Percentiles rank a stretch among this genome's conserved stretches.
Conservation (phyloP, 2,329 filamentous ascomycete species). For the Colletotrichum sp. region DNA sequence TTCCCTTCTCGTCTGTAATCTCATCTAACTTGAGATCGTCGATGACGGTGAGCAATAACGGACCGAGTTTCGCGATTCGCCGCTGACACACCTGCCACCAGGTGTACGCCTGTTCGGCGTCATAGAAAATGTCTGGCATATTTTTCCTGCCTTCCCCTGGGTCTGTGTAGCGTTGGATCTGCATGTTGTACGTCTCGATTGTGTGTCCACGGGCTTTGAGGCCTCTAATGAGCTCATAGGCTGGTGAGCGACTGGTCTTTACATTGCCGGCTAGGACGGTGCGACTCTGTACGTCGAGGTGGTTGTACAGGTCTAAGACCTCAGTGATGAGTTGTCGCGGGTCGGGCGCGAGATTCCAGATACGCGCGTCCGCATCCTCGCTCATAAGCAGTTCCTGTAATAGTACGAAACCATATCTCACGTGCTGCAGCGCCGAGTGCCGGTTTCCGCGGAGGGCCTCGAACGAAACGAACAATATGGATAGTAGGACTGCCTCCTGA, state of each 20-base stretch:
- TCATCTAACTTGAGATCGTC: conserved; percentile 17
- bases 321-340: conserved; percentile 17
- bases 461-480: conserved; percentile 46
- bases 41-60: conserved; percentile 1
- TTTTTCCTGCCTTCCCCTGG: conserved; percentile 27
- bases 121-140: conserved; percentile 35
- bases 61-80: conserved; percentile 35
- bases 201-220: conserved; percentile 12
- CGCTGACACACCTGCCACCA: conserved; percentile 44
- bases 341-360: conserved; percentile 18
- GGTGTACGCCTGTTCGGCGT: conserved; percentile 38
- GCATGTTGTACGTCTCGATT: conserved; percentile 17
- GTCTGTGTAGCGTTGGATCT: conserved; percentile 14
- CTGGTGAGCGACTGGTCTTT: not conserved
- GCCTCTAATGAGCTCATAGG: conserved; percentile 8
- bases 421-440: conserved; percentile 44
- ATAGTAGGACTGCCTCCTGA: conserved; percentile 43
- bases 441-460: conserved; percentile 44
- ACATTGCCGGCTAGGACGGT: conserved; percentile 10
- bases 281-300: conserved; percentile 18
- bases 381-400: conserved; percentile 7
- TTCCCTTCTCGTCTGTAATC: conserved; percentile 3
- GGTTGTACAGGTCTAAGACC: conserved; percentile 12
- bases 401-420: conserved; percentile 40
- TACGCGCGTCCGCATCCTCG: not conserved